Percentiles rank a stretch among this genome's conserved stretches.
These are phyloP conservation scores for Penicillium ucsense DNA, from an alignment of 495 filamentous ascomycete genomes.

Conservation along the genomic window DNA sequence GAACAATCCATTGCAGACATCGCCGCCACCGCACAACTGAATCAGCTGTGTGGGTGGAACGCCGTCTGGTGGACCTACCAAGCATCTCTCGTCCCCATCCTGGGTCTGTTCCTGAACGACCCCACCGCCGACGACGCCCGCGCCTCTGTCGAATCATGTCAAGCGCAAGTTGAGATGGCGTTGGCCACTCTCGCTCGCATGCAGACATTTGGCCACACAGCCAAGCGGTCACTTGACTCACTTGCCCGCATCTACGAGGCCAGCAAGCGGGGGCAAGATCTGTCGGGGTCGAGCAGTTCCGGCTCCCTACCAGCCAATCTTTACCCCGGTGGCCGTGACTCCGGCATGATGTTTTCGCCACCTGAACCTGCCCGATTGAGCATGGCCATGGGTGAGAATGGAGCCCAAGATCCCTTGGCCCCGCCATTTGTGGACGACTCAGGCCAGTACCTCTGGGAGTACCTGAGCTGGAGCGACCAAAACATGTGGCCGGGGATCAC, in stretches of 20 bases:
- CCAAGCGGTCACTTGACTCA: constrained; percentile 58
- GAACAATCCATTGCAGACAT: constrained; percentile 65
- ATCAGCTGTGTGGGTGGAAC: constrained; percentile 74
- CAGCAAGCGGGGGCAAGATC: constrained; percentile 24
- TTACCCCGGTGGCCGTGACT: constrained; percentile 15
- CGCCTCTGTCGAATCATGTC: constrained; percentile 39
- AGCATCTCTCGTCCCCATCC: constrained; percentile 65
- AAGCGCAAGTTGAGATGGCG: constrained; percentile 55
- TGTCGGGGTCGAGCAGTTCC: constrained; percentile 3
- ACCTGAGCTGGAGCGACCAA: constrained; percentile 34
- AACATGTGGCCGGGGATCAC: constrained; percentile 26
- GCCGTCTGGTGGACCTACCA: constrained; percentile 79
- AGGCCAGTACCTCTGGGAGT: constrained; percentile 35
- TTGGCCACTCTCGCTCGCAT: constrained; percentile 59
- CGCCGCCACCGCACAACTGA: constrained; percentile 52
- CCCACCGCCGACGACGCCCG: constrained; percentile 41
- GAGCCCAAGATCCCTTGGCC: constrained; percentile 18
- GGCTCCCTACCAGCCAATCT: neutral
- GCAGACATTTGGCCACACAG: constrained; percentile 61
- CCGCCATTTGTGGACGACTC: constrained; percentile 25
- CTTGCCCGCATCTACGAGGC: constrained; percentile 63
- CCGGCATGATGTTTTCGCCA: constrained; percentile 9
- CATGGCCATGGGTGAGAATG: constrained; percentile 14
- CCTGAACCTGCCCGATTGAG: constrained; percentile 11
- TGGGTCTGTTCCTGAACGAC: constrained; percentile 60